phyloP scores from a whole-genome alignment of 2,329 filamentous ascomycete species.

The Teratosphaeria destructans region DNA sequence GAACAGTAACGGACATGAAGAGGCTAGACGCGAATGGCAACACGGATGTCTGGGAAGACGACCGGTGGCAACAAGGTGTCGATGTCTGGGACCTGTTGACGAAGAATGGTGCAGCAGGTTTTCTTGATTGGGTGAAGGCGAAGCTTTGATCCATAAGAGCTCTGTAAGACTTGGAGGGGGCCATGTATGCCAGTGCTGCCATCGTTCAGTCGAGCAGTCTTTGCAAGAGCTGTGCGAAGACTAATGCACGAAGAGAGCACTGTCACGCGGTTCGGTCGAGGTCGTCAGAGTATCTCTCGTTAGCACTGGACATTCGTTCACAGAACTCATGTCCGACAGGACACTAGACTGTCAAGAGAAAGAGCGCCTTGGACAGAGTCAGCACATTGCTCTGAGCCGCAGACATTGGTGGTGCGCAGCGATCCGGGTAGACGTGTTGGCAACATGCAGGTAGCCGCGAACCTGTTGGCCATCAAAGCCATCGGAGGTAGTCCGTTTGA shows the following conservation, averaged over 20 bases:
- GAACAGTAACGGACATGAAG: slow-evolving; percentile 29
- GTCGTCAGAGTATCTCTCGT: too few species aligned
- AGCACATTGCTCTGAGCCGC: neutral
- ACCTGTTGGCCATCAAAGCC: neutral
- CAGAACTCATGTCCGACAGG: neutral
- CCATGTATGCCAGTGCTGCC: neutral
- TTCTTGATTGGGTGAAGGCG: slow-evolving; percentile 14
- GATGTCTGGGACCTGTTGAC: slow-evolving; percentile 37
- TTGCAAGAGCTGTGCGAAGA: neutral
- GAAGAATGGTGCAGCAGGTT: slow-evolving; percentile 8
- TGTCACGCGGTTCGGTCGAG: neutral
- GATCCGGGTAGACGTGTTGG: neutral
- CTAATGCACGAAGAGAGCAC: neutral
- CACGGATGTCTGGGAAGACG: slow-evolving; percentile 38
- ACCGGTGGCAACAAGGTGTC: slow-evolving; percentile 36
- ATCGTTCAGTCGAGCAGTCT: neutral
- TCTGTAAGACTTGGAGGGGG: neutral
- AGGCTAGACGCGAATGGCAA: slow-evolving; percentile 36
- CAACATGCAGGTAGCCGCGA: neutral
- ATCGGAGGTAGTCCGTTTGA: neutral
- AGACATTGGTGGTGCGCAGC: neutral
- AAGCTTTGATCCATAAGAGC: slow-evolving; percentile 11
- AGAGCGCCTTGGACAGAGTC: neutral
- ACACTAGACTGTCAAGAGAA: neutral
- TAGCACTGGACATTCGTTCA: neutral